phyloP scores from a whole-genome alignment of 2,329 filamentous ascomycete genomes.

The Pseudogymnoascus sp. region DNA sequence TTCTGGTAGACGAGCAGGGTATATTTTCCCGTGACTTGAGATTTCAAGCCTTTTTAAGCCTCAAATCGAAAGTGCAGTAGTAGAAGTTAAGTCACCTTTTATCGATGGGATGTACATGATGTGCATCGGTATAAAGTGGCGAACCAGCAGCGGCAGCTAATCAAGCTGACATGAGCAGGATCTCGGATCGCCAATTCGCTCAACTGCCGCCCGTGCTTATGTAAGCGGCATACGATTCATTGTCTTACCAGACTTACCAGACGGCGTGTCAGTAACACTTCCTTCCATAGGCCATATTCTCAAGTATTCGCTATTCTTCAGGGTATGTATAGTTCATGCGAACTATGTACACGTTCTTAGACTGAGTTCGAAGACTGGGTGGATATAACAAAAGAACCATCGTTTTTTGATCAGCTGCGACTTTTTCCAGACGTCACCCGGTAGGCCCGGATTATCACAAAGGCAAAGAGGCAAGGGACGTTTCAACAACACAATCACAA shows the following conservation, averaged over 20 bases:
- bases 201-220: background rate
- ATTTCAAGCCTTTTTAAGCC: background rate
- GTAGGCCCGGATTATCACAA: conserved; percentile 4
- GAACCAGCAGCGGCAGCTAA: background rate
- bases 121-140: background rate
- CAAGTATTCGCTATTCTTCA: background rate
- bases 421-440: background rate
- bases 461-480: background rate
- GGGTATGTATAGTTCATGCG: conserved; percentile 1
- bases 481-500: background rate
- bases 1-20: background rate
- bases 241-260: background rate
- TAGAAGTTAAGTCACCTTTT: background rate
- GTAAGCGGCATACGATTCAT: background rate
- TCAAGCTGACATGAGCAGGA: conserved; percentile 6
- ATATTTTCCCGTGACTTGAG: background rate
- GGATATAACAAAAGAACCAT: background rate
- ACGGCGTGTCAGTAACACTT: background rate
- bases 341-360: conserved; percentile 13
- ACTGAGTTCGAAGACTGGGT: background rate
- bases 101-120: background rate
- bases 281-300: background rate
- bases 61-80: background rate
- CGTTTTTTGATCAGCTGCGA: background rate
- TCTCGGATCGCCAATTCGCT: background rate